Percentiles rank a stretch among this genome's conserved stretches.
Conservation (phyloP, 1,284 basidiomycete species). For the Filobasidium uniguttulatum region DNA sequence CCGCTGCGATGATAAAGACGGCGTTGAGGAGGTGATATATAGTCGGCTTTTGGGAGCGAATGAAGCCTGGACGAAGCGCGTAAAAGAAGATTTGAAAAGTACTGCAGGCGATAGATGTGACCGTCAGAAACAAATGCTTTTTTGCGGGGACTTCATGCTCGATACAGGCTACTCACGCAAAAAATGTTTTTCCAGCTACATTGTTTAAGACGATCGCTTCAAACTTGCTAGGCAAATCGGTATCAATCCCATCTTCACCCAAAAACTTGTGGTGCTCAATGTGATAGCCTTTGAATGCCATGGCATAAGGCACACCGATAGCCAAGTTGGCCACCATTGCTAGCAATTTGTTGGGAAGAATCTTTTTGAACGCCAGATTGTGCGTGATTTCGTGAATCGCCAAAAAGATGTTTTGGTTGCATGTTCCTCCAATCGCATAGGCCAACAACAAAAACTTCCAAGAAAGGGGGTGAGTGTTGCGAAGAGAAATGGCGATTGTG, state of each 20-base stretch:
- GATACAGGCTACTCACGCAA: slow-evolving; percentile 51
- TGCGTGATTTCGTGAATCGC: slow-evolving; percentile 98
- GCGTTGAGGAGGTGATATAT: slow-evolving; percentile 76
- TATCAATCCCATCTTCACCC: slow-evolving; percentile 92
- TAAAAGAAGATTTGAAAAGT: slow-evolving; percentile 99
- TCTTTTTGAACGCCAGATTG: slow-evolving; percentile 80
- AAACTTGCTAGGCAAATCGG: slow-evolving; percentile 75
- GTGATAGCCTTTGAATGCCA: slow-evolving; percentile 95
- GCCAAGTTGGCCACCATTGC: slow-evolving; percentile 85
- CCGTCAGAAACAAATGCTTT: slow-evolving; percentile 4
- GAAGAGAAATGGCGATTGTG: slow-evolving; percentile 49
- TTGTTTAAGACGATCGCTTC: slow-evolving; percentile 83
- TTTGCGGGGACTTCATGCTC: not conserved
- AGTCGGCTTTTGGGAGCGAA: slow-evolving; percentile 68
- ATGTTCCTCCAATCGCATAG: slow-evolving; percentile 80
- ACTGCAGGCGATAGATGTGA: slow-evolving; percentile 37
- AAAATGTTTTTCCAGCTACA: slow-evolving; percentile 93
- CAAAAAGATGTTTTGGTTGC: slow-evolving; percentile 93
- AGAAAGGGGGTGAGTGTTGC: slow-evolving; percentile 53
- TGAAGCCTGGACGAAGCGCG: slow-evolving; percentile 87
- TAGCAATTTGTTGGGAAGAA: slow-evolving; percentile 69
- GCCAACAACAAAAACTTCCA: slow-evolving; percentile 61
- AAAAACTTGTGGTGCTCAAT: slow-evolving; percentile 88
- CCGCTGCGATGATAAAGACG: slow-evolving; percentile 53
- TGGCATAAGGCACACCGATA: slow-evolving; percentile 87